Base-by-base conservation (phyloP, 1,139 yeast genomes). In the Pichia sp. region DNA sequence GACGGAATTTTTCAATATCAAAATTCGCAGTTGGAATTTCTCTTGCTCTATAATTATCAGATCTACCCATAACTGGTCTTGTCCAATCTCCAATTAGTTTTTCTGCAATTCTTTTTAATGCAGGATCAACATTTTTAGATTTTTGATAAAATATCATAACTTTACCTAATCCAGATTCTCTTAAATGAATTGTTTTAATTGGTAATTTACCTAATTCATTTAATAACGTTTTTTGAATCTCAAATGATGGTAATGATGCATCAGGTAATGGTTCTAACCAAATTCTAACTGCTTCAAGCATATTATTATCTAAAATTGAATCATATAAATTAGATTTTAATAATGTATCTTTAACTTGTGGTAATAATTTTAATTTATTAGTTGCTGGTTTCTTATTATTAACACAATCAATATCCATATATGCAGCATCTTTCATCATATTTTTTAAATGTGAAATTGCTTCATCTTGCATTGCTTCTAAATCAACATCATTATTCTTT, bases 231-330 rank as follows among this genome's bases (percentile, higher is more conserved):
- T 84, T 86, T 62, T 93, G 98, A 51, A 93, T 89, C 62, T 89
- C 95, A 64, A 85, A 91, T 1, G 96, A 93, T 13, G 99, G 99
- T 66, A 93, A 72, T 7, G 96, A 87, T 34, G 95, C 95, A 68
- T 93, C 98, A 2, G 98, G 98, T 53, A 93, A 72, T 32, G 99
- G 99, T 62, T 93, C 99, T 46, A 93, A 72, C 99, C 99, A 93
- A 60, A 87, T 80, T 54, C 97, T 75, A 30, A 93, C 91, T 38
- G 96, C 93, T 56, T 91, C 96, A 50, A 93, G 71, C 55, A 93
- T 66, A 62, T 93, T 93, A 62, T 91, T 93, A 66, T 93, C 99
- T 56, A 93, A 72, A 42, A 93, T 86, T 14, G 96, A 84, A 57
- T 89, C 96, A 26, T 96, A 87, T 55, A 88, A 70, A 60, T 82